Conservation (phyloP, 306 rosid genomes). For the Pterocarpus macrocarpus region DNA sequence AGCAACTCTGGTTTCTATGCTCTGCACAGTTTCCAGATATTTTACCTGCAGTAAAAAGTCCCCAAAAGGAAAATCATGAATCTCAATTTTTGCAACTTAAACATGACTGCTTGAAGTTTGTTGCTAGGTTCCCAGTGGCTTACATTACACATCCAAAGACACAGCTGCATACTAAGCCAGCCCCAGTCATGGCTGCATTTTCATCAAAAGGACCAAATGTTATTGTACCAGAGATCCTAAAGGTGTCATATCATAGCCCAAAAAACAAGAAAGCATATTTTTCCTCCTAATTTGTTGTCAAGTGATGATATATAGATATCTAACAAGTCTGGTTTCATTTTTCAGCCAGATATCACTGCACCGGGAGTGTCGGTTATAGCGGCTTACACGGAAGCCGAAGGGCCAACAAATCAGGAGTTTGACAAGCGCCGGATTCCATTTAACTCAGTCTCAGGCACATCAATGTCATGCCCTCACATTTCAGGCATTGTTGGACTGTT, state of each 20-base stretch:
- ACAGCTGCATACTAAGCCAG: slow-evolving; percentile 69
- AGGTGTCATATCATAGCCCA: slow-evolving; percentile 57
- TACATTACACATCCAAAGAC: slow-evolving; percentile 73
- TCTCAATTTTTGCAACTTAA: not conserved
- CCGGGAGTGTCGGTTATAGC: slow-evolving; percentile 95
- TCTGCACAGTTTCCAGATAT: not conserved
- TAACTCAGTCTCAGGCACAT: slow-evolving; percentile 89
- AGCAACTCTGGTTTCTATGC: not conserved
- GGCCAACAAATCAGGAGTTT: slow-evolving; percentile 76
- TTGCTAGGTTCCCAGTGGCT: slow-evolving; percentile 69
- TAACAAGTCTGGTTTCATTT: slow-evolving; percentile 17
- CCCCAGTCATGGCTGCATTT: slow-evolving; percentile 94
- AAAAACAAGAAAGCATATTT: not conserved
- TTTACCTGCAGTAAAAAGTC: not conserved
- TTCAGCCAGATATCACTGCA: slow-evolving; percentile 94
- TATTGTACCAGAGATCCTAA: slow-evolving; percentile 79
- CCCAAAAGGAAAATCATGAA: not conserved
- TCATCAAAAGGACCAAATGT: slow-evolving; percentile 89
- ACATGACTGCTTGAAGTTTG: slow-evolving; percentile 12
- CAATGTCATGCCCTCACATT: slow-evolving; percentile 97
- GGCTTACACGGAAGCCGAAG: slow-evolving; percentile 79
- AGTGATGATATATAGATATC: not conserved
- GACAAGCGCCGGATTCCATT: slow-evolving; percentile 68
- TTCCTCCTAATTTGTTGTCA: slow-evolving; percentile 1
- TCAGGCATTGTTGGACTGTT: slow-evolving; percentile 82